Conservation (phyloP, 2,329 filamentous ascomycete genomes). For the Scytalidium sp. region DNA sequence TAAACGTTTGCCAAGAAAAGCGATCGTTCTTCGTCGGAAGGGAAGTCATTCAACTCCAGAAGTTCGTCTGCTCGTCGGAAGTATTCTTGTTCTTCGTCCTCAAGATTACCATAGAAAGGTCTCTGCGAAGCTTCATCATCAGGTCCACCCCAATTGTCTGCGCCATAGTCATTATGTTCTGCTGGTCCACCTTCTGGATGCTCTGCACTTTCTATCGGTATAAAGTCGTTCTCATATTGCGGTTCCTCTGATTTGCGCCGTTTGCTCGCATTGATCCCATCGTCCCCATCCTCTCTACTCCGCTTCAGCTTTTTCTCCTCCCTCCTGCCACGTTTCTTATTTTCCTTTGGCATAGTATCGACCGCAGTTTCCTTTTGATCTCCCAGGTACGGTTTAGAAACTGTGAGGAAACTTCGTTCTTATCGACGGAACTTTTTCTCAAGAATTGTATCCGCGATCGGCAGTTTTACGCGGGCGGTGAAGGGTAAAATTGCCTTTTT, state of each 20-base stretch:
- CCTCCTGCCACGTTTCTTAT: slow-evolving; percentile 55
- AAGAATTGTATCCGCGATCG: not conserved
- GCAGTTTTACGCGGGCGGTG: not conserved
- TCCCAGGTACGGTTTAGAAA: not conserved
- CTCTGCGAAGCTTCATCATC: slow-evolving; percentile 18
- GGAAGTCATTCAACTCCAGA: slow-evolving; percentile 87
- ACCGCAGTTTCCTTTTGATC: not conserved
- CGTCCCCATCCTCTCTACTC: slow-evolving; percentile 42
- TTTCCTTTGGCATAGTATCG: slow-evolving; percentile 54
- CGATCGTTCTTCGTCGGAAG: slow-evolving; percentile 66
- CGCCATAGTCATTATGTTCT: not conserved
- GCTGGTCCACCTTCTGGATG: slow-evolving; percentile 3
- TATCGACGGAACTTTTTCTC: not conserved
- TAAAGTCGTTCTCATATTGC: slow-evolving; percentile 16
- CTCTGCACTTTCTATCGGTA: slow-evolving; percentile 15
- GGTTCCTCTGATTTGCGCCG: slow-evolving; percentile 27
- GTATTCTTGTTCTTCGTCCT: slow-evolving; percentile 92
- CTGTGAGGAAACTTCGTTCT: not conserved
- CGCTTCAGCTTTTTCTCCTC: slow-evolving; percentile 47
- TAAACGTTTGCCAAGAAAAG: slow-evolving; percentile 80
- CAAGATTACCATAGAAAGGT: slow-evolving; percentile 85
- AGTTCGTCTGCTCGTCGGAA: slow-evolving; percentile 87
- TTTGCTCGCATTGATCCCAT: slow-evolving; percentile 31
- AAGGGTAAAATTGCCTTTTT: not conserved
- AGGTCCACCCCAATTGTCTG: slow-evolving; percentile 12